phyloP scores from a whole-genome alignment of 306 rosid species.

The Fragaria vesca region DNA sequence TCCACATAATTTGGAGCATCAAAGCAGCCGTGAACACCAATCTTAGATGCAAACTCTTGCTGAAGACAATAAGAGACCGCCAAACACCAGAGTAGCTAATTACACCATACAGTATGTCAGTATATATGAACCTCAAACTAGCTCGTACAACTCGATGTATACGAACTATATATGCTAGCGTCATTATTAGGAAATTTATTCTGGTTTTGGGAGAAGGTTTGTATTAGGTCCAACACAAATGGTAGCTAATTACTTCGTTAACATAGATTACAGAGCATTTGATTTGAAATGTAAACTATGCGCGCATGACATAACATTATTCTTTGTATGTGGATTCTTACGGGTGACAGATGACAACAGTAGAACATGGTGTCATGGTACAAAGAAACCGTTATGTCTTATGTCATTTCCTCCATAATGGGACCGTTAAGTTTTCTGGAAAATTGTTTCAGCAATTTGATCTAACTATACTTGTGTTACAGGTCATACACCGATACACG shows the following conservation, averaged over 20 bases:
- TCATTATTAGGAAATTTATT: too few relatives aligned
- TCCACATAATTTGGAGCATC: too few relatives aligned
- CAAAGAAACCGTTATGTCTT: constrained; percentile 23
- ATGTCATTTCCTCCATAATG: not conserved
- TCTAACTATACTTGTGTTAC: not conserved
- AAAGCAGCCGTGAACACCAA: too few relatives aligned
- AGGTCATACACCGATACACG: constrained; percentile 9
- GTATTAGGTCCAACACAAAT: not conserved
- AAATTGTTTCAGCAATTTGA: constrained; percentile 8
- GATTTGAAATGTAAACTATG: not conserved
- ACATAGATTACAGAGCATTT: not conserved
- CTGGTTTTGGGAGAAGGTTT: too few relatives aligned
- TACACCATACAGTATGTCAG: too few relatives aligned
- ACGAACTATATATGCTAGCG: too few relatives aligned
- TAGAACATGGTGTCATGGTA: constrained; percentile 13
- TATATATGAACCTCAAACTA: too few relatives aligned
- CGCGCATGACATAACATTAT: not conserved
- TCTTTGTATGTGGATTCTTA: not conserved
- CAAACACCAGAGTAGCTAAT: too few relatives aligned
- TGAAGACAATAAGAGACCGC: too few relatives aligned
- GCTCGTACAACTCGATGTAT: too few relatives aligned
- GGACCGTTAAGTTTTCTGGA: not conserved
- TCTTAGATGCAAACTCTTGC: too few relatives aligned
- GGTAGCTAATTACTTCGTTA: not conserved
- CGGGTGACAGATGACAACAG: constrained; percentile 3